Evolutionary conservation across 495 filamentous ascomycete genomes (phyloP).

Genomic region (Penicillium coprophilum): DNA sequence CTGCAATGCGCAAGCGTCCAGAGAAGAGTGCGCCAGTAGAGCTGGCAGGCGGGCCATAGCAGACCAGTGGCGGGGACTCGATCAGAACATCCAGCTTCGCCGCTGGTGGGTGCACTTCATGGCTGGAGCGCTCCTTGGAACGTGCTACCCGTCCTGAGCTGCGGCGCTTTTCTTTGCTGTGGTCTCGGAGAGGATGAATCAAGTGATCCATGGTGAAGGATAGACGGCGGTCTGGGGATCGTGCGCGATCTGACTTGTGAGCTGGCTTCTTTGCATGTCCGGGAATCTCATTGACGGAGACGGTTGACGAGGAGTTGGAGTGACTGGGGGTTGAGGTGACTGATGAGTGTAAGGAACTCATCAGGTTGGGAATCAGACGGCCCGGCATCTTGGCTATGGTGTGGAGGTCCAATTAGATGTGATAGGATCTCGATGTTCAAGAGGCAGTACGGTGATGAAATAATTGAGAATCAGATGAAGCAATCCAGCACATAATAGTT

Average conservation of each 20-base stretch:
- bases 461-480: constrained; percentile 23
- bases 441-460: constrained; percentile 33
- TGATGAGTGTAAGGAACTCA: constrained; percentile 37
- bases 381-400: constrained; percentile 40
- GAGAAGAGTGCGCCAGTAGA: constrained; percentile 88
- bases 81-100: constrained; percentile 73
- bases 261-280: constrained; percentile 36
- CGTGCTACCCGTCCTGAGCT: constrained; percentile 38
- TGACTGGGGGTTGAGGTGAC: constrained; percentile 38
- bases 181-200: constrained; percentile 47
- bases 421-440: constrained; percentile 20
- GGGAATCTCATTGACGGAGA: constrained; percentile 45
- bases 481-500: constrained; percentile 33
- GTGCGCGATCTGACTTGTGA: constrained; percentile 32
- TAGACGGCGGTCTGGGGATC: constrained; percentile 46
- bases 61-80: constrained; percentile 86
- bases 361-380: constrained; percentile 48
- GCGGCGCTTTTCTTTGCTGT: constrained; percentile 47
- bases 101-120: constrained; percentile 32
- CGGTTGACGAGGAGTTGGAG: constrained; percentile 43
- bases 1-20: constrained; percentile 71
- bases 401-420: constrained; percentile 10
- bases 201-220: constrained; percentile 47
- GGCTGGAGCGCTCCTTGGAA: constrained; percentile 39
- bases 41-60: constrained; percentile 70